Evolutionary conservation across 176 grass and related monocot genomes (phyloP).

Genomic region (Elaeis guineensis): DNA sequence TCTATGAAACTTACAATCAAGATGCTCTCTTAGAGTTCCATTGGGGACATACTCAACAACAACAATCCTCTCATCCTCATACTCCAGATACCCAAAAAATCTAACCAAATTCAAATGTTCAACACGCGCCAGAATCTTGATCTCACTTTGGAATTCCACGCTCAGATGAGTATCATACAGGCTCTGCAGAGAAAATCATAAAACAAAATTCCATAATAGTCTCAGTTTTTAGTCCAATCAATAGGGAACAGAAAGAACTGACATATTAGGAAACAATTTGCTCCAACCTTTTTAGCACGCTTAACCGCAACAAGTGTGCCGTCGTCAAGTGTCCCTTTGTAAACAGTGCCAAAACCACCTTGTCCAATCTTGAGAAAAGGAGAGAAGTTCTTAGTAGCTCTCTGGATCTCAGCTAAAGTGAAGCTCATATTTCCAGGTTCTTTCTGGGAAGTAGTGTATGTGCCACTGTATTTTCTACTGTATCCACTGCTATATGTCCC

Average conservation of each 20-base stretch:
- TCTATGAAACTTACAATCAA: slow-evolving; percentile 40
- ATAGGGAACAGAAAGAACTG: not conserved
- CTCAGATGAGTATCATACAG: slow-evolving; percentile 46
- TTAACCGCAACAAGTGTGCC: slow-evolving; percentile 76
- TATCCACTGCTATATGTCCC: not conserved
- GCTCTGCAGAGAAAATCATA: slow-evolving; percentile 22
- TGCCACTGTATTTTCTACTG: not conserved
- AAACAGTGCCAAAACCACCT: slow-evolving; percentile 78
- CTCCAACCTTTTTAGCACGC: slow-evolving; percentile 54
- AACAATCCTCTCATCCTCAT: slow-evolving; percentile 63
- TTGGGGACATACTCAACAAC: slow-evolving; percentile 84
- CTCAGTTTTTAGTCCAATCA: not conserved
- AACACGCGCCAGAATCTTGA: slow-evolving; percentile 60
- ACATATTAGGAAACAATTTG: not conserved
- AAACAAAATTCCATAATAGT: slow-evolving; percentile 1
- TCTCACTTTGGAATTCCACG: slow-evolving; percentile 80
- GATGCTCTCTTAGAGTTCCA: slow-evolving; percentile 77
- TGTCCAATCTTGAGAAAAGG: slow-evolving; percentile 64
- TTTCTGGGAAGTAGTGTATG: not conserved
- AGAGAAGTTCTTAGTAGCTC: slow-evolving; percentile 76
- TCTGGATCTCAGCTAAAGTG: slow-evolving; percentile 61
- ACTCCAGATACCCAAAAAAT: slow-evolving; percentile 73
- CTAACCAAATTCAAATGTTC: slow-evolving; percentile 71
- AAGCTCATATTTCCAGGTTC: slow-evolving; percentile 39
- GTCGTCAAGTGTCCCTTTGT: slow-evolving; percentile 59